Evolutionary conservation across 192 early-diverging fungal genomes (phyloP).

Genomic region (Coemansia asiatica): DNA sequence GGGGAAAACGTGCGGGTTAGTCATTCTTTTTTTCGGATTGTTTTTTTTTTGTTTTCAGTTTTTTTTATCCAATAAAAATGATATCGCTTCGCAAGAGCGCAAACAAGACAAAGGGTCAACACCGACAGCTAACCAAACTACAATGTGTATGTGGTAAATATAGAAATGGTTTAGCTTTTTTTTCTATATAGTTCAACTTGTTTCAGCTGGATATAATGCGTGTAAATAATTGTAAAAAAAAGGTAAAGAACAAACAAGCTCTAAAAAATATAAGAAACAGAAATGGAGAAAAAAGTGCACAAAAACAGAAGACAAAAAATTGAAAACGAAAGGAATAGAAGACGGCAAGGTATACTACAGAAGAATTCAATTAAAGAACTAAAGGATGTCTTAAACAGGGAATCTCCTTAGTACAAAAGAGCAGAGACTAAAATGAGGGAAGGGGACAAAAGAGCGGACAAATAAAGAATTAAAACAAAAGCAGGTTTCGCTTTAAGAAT

Average conservation of each 20-base stretch:
- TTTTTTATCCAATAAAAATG: not conserved
- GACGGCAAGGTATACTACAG: not conserved
- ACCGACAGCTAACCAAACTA: too few relatives aligned
- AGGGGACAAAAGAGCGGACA: not conserved
- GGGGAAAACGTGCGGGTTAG: slow-evolving; percentile 29
- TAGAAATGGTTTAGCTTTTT: too few relatives aligned
- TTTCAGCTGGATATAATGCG: too few relatives aligned
- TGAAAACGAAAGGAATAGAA: too few relatives aligned
- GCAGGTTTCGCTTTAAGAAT: not conserved
- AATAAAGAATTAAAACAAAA: slow-evolving; percentile 6
- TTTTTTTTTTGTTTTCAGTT: not conserved
- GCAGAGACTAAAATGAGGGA: not conserved
- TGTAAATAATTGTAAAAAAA: too few relatives aligned
- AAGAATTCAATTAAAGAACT: not conserved
- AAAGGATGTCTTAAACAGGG: not conserved
- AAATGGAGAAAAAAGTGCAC: not conserved
- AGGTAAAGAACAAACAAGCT: not conserved
- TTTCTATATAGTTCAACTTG: too few relatives aligned
- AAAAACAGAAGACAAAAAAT: slow-evolving; percentile 8
- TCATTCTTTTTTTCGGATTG: slow-evolving; percentile 14
- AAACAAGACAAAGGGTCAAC: too few relatives aligned
- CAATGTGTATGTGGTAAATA: too few relatives aligned
- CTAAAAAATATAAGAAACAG: not conserved
- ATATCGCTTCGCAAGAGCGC: too few relatives aligned
- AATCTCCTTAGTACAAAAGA: not conserved